phyloP scores from a whole-genome alignment of 2,329 filamentous ascomycete species.

The Fusarium gaditjirri region DNA sequence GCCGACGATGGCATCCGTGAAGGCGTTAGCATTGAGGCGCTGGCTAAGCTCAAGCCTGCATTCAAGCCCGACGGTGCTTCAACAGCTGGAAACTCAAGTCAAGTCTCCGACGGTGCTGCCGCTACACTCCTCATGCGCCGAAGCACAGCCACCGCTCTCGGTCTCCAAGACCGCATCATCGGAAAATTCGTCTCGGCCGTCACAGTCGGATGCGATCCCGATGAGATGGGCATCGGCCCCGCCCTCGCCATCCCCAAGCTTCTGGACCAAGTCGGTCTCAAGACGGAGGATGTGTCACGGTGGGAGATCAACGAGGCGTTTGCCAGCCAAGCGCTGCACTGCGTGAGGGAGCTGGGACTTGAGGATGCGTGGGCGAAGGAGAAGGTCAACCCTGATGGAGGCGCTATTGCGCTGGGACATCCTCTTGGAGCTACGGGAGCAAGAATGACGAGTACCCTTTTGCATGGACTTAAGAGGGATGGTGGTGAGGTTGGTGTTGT shows the following conservation, averaged over 20 bases:
- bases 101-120: constrained; percentile 89
- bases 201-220: constrained; percentile 81
- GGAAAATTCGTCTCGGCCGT: constrained; percentile 84
- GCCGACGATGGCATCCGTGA: constrained; percentile 86
- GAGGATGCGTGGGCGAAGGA: constrained; percentile 69
- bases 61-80: constrained; percentile 79
- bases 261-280: constrained; percentile 74
- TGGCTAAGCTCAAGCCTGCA: constrained; percentile 85
- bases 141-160: constrained; percentile 79
- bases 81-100: constrained; percentile 87
- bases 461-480: constrained; percentile 73
- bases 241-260: constrained; percentile 87
- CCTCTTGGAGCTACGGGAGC: constrained; percentile 90
- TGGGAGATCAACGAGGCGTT: constrained; percentile 96
- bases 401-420: constrained; percentile 93
- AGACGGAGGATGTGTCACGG: constrained; percentile 75
- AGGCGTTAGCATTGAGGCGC: constrained; percentile 72
- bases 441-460: constrained; percentile 78
- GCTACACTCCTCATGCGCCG: constrained; percentile 86
- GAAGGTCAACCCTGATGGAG: constrained; percentile 90
- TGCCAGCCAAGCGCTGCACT: constrained; percentile 75
- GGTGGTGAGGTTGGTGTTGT: constrained; percentile 84
- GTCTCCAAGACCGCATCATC: constrained; percentile 75
- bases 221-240: constrained; percentile 95
- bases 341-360: constrained; percentile 75